Conservation (phyloP, 257 asterid genomes). For the Solanum stenotomum region DNA sequence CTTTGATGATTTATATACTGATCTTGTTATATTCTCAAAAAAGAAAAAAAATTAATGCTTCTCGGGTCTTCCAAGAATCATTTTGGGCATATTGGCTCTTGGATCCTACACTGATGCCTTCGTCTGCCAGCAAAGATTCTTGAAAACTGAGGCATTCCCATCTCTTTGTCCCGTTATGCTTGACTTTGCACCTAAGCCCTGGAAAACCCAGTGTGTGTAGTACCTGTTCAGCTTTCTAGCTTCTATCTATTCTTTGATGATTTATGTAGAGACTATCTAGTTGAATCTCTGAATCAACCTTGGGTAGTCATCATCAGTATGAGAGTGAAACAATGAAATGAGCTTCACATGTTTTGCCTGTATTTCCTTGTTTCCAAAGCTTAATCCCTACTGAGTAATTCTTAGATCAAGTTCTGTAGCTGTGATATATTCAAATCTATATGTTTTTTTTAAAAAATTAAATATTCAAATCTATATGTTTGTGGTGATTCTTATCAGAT, state of each 20-base stretch:
- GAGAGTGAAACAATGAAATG: background rate
- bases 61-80: background rate
- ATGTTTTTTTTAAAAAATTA: no score
- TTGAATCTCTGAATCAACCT: background rate
- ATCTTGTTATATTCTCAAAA: background rate
- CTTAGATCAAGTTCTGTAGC: background rate
- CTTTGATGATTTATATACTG: background rate
- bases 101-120: background rate
- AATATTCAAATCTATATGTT: background rate
- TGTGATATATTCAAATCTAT: background rate
- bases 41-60: background rate
- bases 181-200: background rate
- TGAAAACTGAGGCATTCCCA: background rate
- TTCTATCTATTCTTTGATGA: background rate
- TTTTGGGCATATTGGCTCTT: background rate
- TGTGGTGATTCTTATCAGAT: conserved; percentile 34
- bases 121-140: background rate
- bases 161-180: background rate
- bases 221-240: background rate
- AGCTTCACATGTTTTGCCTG: background rate
- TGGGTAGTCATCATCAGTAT: background rate
- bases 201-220: background rate
- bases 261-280: background rate
- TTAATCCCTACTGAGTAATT: background rate
- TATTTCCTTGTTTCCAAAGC: background rate